These are phyloP conservation scores for Penicillium sp. DNA, from an alignment of 2,329 filamentous ascomycete species.

Conservation along the genomic window DNA sequence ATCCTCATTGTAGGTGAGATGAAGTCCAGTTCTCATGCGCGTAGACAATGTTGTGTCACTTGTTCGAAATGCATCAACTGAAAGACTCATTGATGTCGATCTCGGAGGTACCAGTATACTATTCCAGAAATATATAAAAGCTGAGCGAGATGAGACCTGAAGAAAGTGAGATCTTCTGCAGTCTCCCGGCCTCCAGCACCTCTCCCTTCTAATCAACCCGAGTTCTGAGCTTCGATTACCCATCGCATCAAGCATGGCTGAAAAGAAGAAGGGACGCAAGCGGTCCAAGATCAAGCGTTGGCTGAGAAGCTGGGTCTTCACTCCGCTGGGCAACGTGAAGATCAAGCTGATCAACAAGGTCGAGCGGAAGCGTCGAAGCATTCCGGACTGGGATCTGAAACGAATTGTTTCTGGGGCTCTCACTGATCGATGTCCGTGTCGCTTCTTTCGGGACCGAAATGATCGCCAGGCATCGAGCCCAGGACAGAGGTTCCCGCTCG, in stretches of 20 bases:
- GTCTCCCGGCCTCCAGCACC: neutral
- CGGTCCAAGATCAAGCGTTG: neutral
- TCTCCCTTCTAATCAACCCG: neutral
- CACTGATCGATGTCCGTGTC: neutral
- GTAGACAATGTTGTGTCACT: neutral
- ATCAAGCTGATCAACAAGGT: neutral
- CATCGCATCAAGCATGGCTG: neutral
- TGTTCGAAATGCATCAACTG: neutral
- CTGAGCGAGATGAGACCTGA: neutral
- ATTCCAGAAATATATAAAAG: neutral
- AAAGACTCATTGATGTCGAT: slow-evolving; percentile 1
- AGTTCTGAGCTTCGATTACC: neutral
- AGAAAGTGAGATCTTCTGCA: neutral
- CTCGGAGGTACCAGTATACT: neutral
- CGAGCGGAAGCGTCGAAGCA: neutral
- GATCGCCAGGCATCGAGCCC: neutral
- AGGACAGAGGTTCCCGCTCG: neutral
- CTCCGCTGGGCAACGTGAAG: neutral
- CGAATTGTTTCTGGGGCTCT: neutral
- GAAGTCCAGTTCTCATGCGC: neutral
- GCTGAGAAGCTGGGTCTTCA: slow-evolving; percentile 1
- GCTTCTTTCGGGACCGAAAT: neutral
- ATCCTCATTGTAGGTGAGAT: slow-evolving; percentile 1
- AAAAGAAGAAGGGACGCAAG: neutral
- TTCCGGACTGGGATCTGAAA: neutral